Conservation (phyloP, 202 grass and related monocot genomes). For the Panicum hallii region DNA sequence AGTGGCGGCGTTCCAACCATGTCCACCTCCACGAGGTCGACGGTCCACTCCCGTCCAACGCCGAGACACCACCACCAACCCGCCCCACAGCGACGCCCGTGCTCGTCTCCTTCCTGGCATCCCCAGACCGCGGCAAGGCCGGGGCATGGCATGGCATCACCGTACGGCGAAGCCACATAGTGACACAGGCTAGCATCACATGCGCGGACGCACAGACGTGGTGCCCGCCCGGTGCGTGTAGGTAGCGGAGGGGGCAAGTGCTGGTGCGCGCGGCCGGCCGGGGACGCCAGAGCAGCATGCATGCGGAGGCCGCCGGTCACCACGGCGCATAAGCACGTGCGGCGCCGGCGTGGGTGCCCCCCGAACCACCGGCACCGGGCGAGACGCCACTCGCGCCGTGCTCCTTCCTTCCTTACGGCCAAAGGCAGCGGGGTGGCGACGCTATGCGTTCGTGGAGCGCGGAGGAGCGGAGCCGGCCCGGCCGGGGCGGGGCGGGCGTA, state of each 20-base stretch:
- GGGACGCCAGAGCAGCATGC: background rate
- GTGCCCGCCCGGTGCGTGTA: no score
- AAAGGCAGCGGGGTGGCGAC: background rate
- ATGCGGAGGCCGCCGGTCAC: slow-evolving; percentile 7
- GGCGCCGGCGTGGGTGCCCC: slow-evolving; percentile 35
- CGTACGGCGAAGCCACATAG: no score
- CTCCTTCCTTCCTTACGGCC: slow-evolving; percentile 15
- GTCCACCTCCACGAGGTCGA: background rate
- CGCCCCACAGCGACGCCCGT: background rate
- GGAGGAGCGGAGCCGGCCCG: background rate
- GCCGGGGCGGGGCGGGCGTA: slow-evolving; percentile 13
- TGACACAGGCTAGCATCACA: no score
- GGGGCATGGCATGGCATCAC: no score
- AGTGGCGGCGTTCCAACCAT: background rate
- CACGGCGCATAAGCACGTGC: slow-evolving; percentile 37
- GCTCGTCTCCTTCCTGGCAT: background rate
- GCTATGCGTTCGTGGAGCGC: background rate
- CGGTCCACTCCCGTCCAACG: slow-evolving; percentile 7
- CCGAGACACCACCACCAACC: background rate
- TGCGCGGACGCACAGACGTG: no score
- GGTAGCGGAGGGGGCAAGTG: no score
- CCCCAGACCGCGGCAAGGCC: no score
- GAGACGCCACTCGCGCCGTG: slow-evolving; percentile 35
- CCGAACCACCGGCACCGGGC: slow-evolving; percentile 42
- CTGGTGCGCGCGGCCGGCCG: background rate